These are phyloP conservation scores for Blastocystis sp. DNA, from an alignment of 352 stramenopile species.

Conservation along the genomic window DNA sequence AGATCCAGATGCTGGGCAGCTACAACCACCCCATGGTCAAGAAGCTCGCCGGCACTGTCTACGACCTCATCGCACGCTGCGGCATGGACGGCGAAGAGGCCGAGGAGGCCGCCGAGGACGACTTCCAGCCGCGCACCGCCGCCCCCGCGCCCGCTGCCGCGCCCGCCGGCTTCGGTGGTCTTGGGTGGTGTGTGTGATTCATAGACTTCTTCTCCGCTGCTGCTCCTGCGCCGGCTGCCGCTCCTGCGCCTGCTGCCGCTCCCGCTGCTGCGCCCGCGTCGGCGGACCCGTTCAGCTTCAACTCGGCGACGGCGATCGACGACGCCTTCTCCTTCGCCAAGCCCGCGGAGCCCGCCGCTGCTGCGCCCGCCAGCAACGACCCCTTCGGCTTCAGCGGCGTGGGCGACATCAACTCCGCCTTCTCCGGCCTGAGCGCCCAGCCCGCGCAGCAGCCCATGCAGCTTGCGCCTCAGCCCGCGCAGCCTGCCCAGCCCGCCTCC, in stretches of 20 bases:
- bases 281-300: conserved; percentile 57
- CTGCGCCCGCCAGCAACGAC: conserved; percentile 46
- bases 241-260: neutral
- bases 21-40: conserved; percentile 69
- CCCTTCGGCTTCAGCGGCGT: conserved; percentile 45
- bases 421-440: neutral
- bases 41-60: conserved; percentile 48
- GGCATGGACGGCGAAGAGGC: neutral
- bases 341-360: conserved; percentile 10
- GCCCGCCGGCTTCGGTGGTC: neutral
- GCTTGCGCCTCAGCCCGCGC: neutral
- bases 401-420: neutral
- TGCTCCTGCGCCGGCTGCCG: neutral
- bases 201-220: conserved; percentile 39
- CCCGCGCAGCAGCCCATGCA: neutral
- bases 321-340: conserved; percentile 4
- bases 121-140: neutral
- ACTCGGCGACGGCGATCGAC: neutral
- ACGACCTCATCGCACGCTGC: neutral
- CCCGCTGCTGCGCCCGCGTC: conserved; percentile 18
- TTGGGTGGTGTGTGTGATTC: neutral
- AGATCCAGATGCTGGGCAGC: conserved; percentile 48
- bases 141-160: neutral
- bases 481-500: neutral
- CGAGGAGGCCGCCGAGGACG: conserved; percentile 1